Conservation (phyloP, 169 alveolate species). For the Eimeria brunetti region DNA sequence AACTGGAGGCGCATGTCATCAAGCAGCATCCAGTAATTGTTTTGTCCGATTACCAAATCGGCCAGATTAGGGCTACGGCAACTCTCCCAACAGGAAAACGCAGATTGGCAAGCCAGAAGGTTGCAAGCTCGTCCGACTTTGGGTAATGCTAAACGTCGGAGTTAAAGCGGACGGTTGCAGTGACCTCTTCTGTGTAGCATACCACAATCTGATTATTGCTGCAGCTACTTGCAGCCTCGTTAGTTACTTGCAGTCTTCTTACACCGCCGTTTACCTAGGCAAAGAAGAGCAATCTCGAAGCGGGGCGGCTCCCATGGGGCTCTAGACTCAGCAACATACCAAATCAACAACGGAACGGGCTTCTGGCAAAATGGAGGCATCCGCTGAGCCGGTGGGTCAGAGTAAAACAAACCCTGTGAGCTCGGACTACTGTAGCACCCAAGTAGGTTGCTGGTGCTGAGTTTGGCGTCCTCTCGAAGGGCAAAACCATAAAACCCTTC, state of each 20-base stretch:
- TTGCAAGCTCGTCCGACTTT: neutral
- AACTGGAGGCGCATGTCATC: neutral
- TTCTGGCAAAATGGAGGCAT: neutral
- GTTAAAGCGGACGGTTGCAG: neutral
- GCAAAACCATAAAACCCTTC: neutral
- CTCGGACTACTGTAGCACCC: neutral
- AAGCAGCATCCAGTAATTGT: neutral
- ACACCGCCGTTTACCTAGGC: conserved; percentile 1
- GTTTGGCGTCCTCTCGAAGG: neutral
- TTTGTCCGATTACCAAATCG: neutral
- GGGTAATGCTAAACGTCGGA: neutral
- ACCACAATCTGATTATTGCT: neutral
- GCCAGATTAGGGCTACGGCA: neutral
- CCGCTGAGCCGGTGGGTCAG: conserved; percentile 13
- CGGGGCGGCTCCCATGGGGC: neutral
- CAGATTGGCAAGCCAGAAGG: neutral
- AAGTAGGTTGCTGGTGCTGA: conserved; percentile 34
- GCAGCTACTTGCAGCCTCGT: neutral
- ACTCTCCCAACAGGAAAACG: neutral
- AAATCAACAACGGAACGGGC: neutral
- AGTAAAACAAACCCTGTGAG: neutral
- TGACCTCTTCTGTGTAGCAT: neutral
- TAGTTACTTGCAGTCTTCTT: neutral
- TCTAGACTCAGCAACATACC: neutral
- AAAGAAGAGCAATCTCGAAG: neutral